A percentile compares a stretch with the other conserved stretches of the same genome.
Evolutionary conservation across 305 asterid genomes (phyloP).

Genomic region (Rubia tinctorum): DNA sequence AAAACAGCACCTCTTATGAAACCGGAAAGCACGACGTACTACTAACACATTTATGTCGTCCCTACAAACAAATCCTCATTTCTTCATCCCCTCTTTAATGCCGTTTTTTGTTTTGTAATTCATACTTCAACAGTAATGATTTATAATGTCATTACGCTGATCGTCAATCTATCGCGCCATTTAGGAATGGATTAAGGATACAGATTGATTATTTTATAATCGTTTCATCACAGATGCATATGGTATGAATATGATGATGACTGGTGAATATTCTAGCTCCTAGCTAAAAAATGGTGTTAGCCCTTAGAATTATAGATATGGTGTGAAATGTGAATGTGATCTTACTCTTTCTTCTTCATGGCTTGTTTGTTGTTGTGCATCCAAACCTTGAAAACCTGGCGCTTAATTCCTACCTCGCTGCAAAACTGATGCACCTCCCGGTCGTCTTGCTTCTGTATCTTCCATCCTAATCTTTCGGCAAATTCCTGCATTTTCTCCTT

Average conservation of each 20-base stretch:
- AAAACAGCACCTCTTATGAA: neutral
- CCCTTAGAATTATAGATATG: too few species aligned
- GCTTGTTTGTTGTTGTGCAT: constrained; percentile 70
- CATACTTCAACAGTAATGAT: neutral
- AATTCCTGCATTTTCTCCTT: constrained; percentile 69
- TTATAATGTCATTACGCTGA: too few species aligned
- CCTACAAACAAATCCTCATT: neutral
- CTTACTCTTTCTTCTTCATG: constrained; percentile 2
- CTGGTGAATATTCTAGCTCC: too few species aligned
- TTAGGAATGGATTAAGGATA: neutral
- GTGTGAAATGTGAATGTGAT: too few species aligned
- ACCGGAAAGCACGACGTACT: neutral
- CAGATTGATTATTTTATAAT: neutral
- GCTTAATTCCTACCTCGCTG: constrained; percentile 52
- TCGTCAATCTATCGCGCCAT: neutral
- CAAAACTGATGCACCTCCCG: constrained; percentile 52
- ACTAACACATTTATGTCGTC: neutral
- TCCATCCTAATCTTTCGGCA: constrained; percentile 70
- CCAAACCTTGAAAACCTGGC: constrained; percentile 81
- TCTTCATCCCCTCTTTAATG: neutral
- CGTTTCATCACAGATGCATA: neutral
- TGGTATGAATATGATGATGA: neutral
- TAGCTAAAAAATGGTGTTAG: neutral
- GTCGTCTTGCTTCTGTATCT: constrained; percentile 65
- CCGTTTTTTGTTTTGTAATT: neutral